Percentiles rank a stretch among this genome's conserved stretches.
Evolutionary conservation across 768 basidiomycete genomes (phyloP).

Genomic region (Auricularia auricula-judae): DNA sequence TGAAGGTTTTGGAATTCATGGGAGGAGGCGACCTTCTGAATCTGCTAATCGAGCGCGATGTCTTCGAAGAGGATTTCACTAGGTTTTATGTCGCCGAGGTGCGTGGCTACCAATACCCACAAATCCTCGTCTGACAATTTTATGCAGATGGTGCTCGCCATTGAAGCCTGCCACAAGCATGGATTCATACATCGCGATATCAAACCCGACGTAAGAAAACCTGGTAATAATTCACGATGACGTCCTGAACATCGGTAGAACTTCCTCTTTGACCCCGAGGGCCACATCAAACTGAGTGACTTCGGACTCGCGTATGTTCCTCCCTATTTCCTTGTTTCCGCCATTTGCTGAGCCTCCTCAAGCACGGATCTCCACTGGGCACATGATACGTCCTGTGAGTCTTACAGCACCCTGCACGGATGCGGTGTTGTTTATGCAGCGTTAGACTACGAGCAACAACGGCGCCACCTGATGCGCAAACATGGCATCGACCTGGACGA

Average conservation of each 20-base stretch:
- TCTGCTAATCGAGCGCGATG: constrained; percentile 83
- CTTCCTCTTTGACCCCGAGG: constrained; percentile 87
- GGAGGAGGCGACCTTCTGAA: constrained; percentile 95
- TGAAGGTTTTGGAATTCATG: constrained; percentile 84
- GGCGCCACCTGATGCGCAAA: constrained; percentile 76
- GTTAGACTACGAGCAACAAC: constrained; percentile 88
- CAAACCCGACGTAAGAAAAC: constrained; percentile 65
- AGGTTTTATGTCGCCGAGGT: constrained; percentile 95
- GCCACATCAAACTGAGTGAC: constrained; percentile 90
- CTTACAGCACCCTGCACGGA: constrained; percentile 5
- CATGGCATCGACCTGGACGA: constrained; percentile 94
- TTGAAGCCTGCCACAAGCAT: constrained; percentile 86
- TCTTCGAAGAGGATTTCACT: constrained; percentile 84
- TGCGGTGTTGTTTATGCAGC: constrained; percentile 9
- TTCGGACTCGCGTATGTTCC: constrained; percentile 85
- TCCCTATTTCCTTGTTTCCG: constrained; percentile 3
- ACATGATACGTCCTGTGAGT: constrained; percentile 82
- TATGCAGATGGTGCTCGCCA: constrained; percentile 79
- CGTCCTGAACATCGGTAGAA: constrained; percentile 41
- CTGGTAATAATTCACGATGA: background rate
- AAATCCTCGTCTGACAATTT: background rate
- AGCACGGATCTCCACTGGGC: constrained; percentile 95
- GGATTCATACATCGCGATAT: constrained; percentile 98
- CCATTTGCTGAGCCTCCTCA: constrained; percentile 5
- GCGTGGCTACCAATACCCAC: constrained; percentile 7